Conservation (phyloP, 495 filamentous ascomycete species). For the Hypoxylon subgilvum region DNA sequence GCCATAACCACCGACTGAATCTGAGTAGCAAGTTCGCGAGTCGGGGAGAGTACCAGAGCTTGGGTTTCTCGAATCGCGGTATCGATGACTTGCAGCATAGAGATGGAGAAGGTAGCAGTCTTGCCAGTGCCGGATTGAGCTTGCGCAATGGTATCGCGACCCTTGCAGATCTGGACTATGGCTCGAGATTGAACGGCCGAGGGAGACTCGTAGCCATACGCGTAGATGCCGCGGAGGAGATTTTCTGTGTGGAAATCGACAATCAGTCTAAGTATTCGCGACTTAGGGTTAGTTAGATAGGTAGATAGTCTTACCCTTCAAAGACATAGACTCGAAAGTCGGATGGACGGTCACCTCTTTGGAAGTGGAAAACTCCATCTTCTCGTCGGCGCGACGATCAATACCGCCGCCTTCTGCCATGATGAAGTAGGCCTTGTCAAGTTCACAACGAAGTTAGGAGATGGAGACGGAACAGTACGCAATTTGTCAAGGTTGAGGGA, state of each 20-base stretch:
- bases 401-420: conserved; percentile 89
- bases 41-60: conserved; percentile 95
- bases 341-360: conserved; percentile 91
- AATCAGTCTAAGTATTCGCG: conserved; percentile 11
- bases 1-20: conserved; percentile 98
- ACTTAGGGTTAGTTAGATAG: not conserved
- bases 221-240: conserved; percentile 95
- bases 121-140: conserved; percentile 99
- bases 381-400: conserved; percentile 91
- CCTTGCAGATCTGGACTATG: conserved; percentile 98
- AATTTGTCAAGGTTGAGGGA: too few relatives aligned
- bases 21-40: conserved; percentile 95
- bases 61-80: conserved; percentile 84
- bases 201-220: conserved; percentile 96
- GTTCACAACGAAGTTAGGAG: too few relatives aligned
- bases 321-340: conserved; percentile 61
- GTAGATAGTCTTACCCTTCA: conserved; percentile 65
- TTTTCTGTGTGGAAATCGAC: conserved; percentile 62
- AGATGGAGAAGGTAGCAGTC: conserved; percentile 98
- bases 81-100: conserved; percentile 92
- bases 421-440: conserved; percentile 11
- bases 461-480: too few relatives aligned
- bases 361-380: conserved; percentile 96
- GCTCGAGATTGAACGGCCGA: conserved; percentile 97
- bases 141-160: conserved; percentile 96